Base-by-base conservation (phyloP, 768 basidiomycete species). In the Rhizopogon sp. region DNA sequence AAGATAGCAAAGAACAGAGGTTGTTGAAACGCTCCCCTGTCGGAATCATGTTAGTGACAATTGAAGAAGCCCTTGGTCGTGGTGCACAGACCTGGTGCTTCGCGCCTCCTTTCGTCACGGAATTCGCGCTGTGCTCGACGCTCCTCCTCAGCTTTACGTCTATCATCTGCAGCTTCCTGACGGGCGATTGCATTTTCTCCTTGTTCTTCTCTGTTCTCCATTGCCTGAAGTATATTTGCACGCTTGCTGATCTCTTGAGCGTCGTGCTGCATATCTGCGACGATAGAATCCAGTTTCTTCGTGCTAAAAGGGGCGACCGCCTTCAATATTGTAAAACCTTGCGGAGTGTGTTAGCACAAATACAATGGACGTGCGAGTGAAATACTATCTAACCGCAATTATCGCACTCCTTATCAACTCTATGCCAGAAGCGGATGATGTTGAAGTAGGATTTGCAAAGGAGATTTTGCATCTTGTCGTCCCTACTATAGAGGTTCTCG, bases 381-480 rank as follows among this genome's bases (percentile, higher is more conserved):
- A 9, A 28, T 9, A 5, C 28, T 0, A 16, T 5, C 43, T 44
- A 28, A 44, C 45, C 53, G 11, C 44, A 58, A 16, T 41, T 43
- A 1, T 56, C 20, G 46, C 65, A 66, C 31, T 66, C 62, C 33
- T 64, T 63, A 41, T 64, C 55, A 5, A 65, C 64, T 5, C 58
- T 56, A 22, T 49, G 16, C 65, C 64, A 66, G 41, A 66, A 66
- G 31, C 58, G 60, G 39, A 66, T 37, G 13, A 66, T 60, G 28
- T 59, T 59, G n/a, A 58, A 58, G 39, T 61, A 66, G 9, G 64
- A 41, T 1, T 54, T 17, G 44, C 56, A 63, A 29, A 66, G 47
- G 2, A 58, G 39, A 4, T 54, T 35, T 28, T 58, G 62, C 29
- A 64, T 39, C 14, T 4, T 29, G 0, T 60, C 20, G 9, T 59